Evolutionary conservation across 1,139 yeast genomes (phyloP), one percentile per base, ranked within the genome.

Genomic region (Kurtzmaniella quercitrusa): DNA sequence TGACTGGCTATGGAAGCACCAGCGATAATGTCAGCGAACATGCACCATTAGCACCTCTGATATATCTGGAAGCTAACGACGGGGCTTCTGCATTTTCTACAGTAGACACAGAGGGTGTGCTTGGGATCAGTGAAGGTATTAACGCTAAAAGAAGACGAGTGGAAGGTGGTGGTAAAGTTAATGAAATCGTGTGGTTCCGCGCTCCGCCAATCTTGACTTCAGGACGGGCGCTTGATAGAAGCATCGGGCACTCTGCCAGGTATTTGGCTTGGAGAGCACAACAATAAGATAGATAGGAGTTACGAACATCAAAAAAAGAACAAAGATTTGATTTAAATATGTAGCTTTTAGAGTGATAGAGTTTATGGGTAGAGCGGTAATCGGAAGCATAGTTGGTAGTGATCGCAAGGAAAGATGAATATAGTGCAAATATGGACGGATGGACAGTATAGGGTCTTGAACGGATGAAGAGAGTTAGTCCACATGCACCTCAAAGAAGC

Each of bases 131-230:
- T 44, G 60, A 57, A 6, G 47, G 46, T 25, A 53, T 57, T 14
- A 62, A 55, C 47, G 50, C 50, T 44, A 66, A 62, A 49, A 57
- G 58, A 46, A 56, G 58, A 45, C 55, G 51, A 40, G 39, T 54
- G 16, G 62, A 57, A 41, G 16, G 17, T 15, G 38, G 39, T 25
- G 17, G 36, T 3, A 33, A 15, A 5, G 40, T 33, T 9, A 68
- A 68, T 25, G 85, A 84, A 45, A 67, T 85, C 36, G 65, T 87
- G 17, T 90, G 96, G 91, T 88, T 83, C 62, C 75, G 88, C 49
- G 80, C 93, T 2, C 90, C 96, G 7, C 95, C 96, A 11, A 67
- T 84, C 9, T 68, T 74, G 43, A 64, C 82, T 15, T 65, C 77
- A 2, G 79, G 75, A 54, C 69, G 85, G 48, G 64, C 82, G 44